Evolutionary conservation across 441 rosid species (phyloP), one percentile per base, ranked within the genome.

Genomic region (Capsella rubella): DNA sequence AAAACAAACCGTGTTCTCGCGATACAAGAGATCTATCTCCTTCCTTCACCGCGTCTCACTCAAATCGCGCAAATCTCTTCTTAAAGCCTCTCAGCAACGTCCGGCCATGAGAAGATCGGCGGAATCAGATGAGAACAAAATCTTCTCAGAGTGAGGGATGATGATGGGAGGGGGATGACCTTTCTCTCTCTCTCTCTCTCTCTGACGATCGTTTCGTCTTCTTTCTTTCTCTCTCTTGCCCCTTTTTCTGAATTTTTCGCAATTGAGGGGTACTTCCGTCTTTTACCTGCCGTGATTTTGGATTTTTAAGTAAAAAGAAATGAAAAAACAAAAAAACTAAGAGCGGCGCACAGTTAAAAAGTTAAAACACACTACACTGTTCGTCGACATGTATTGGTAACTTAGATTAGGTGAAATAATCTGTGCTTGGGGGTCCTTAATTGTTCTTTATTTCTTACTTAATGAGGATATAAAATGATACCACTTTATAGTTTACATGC

Each of bases 301-400:
- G 59, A 76, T 68, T 59, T 68, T 51, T 42, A 15, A 42, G 46
- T 37, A 7, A 16, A 37, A 16, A 15, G 2, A 21, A 21, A 21
- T 21, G 45, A 54, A 60, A 37, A 29, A 53, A 6, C 0, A 13
- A 31, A 54, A 25, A 64, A 21, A 47, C 31, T 11, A 51, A 15
- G 52, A 27, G 52, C 79, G 74, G 69, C 73, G 78, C 72, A 2
- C 25, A 2, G 25, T 21, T 21, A 21, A 21, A 21, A 2, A 9
- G 5, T 5, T 18, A 2, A 12, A 46, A 28, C 21, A 34, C 40
- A 67, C 12, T 32, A 45, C 40, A 67, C 11, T 16, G n/a, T 11
- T 54, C 69, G 74, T 82, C 85, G 79, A 78, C 84, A 69, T 79
- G 42, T 11, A 16, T 46, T 6, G 21, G 25, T 46, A 16, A 32